A percentile compares a stretch with the other conserved stretches of the same genome.
Conservation (phyloP, 2,329 filamentous ascomycete genomes). For the Trichoderma harzianum region DNA sequence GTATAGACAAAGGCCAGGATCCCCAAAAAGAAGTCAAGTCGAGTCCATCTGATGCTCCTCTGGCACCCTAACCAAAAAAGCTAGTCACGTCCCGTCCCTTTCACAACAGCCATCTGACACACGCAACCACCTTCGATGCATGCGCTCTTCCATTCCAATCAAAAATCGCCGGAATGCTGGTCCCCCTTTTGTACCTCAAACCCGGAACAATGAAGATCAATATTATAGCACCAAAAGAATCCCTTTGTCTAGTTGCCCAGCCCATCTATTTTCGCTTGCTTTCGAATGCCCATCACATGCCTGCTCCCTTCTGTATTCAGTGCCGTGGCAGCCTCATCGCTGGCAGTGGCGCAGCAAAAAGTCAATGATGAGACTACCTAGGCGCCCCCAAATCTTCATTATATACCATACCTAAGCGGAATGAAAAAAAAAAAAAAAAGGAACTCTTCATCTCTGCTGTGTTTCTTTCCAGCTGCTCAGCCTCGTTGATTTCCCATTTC, state of each 20-base stretch:
- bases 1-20: neutral
- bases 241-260: neutral
- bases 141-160: neutral
- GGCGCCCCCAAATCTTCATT: neutral
- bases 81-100: neutral
- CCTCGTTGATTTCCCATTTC: neutral
- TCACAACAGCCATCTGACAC: neutral
- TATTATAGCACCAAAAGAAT: neutral
- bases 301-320: neutral
- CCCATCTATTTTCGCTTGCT: neutral
- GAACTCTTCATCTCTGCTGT: neutral
- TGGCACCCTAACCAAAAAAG: neutral
- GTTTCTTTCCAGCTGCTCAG: neutral
- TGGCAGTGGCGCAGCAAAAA: neutral
- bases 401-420: neutral
- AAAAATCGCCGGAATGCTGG: neutral
- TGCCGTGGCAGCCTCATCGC: neutral
- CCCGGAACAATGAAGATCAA: neutral
- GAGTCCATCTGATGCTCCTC: neutral
- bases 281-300: neutral
- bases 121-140: neutral
- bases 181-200: neutral
- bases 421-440: neutral
- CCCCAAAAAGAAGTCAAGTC: neutral
- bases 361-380: neutral